Evolutionary conservation across 2,329 filamentous ascomycete genomes (phyloP).

Genomic region (Trichoderma guizhouense): DNA sequence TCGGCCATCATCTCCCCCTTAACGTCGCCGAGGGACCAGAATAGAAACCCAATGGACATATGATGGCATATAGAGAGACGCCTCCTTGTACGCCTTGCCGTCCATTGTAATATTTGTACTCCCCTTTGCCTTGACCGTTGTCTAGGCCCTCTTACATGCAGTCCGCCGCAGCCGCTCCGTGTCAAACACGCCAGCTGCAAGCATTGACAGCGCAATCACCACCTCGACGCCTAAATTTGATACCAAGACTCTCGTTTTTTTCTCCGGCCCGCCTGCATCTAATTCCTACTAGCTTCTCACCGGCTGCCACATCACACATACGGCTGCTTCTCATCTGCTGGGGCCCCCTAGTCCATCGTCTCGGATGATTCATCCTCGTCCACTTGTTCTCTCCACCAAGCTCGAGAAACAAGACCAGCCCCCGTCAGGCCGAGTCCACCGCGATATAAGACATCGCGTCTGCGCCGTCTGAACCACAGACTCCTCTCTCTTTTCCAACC

Average conservation of each 20-base stretch:
- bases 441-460: conserved; percentile 19
- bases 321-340: conserved; percentile 12
- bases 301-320: conserved; percentile 20
- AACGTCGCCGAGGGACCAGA: neutral
- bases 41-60: neutral
- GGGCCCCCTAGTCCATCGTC: neutral
- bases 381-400: neutral
- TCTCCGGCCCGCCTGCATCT: conserved; percentile 12
- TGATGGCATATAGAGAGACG: neutral
- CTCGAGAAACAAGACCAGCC: neutral
- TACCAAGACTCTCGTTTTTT: neutral
- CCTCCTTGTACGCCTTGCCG: conserved; percentile 5
- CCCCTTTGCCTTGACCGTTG: neutral
- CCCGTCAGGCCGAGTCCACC: conserved; percentile 10
- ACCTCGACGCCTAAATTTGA: conserved; percentile 11
- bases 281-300: conserved; percentile 12
- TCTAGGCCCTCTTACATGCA: conserved; percentile 16
- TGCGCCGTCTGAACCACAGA: conserved; percentile 11
- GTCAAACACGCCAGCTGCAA: conserved; percentile 17
- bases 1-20: neutral
- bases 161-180: conserved; percentile 11
- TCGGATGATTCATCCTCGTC: neutral
- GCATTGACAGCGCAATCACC: conserved; percentile 14
- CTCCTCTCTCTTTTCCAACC: conserved; percentile 1
- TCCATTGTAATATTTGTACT: conserved; percentile 1